Evolutionary conservation across 805 yeast genomes (phyloP).

Genomic region (Myxozyma lipomycoides): DNA sequence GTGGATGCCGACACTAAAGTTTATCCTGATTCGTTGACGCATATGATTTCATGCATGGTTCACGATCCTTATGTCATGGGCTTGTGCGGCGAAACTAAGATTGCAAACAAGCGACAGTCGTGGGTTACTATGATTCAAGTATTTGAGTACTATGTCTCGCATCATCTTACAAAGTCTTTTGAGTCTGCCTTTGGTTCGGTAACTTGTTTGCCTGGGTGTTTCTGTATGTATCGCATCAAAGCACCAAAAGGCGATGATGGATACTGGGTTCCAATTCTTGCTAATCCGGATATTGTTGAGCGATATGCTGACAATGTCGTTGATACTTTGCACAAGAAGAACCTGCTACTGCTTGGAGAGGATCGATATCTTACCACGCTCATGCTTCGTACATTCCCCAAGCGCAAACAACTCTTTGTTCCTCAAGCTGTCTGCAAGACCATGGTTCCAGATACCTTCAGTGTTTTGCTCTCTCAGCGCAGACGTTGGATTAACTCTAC

Average conservation of each 20-base stretch:
- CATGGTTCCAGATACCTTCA: constrained; percentile 74
- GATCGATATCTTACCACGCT: constrained; percentile 82
- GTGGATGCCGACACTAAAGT: constrained; percentile 94
- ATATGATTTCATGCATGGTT: constrained; percentile 84
- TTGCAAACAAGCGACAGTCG: constrained; percentile 72
- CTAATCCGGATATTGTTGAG: constrained; percentile 91
- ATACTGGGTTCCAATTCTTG: constrained; percentile 89
- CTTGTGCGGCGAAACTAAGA: constrained; percentile 90
- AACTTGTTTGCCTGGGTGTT: constrained; percentile 94
- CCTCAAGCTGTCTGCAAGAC: constrained; percentile 93
- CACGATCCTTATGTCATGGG: constrained; percentile 87
- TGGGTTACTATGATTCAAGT: constrained; percentile 96
- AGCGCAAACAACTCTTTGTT: constrained; percentile 79
- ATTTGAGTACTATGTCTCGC: constrained; percentile 89
- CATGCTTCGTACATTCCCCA: constrained; percentile 86
- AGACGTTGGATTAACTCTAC: constrained; percentile 98
- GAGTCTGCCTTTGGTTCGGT: constrained; percentile 93
- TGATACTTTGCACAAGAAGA: constrained; percentile 81
- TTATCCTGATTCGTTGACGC: constrained; percentile 79
- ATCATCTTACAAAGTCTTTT: constrained; percentile 90
- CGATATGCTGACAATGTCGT: constrained; percentile 83
- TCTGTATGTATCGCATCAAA: constrained; percentile 87
- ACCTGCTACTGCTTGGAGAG: constrained; percentile 80
- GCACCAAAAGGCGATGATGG: constrained; percentile 76
- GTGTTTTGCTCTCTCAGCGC: constrained; percentile 81